A percentile compares a stretch with the other conserved stretches of the same genome.
Conservation (phyloP, 495 filamentous ascomycete genomes). For the Tuber umbilicatum region DNA sequence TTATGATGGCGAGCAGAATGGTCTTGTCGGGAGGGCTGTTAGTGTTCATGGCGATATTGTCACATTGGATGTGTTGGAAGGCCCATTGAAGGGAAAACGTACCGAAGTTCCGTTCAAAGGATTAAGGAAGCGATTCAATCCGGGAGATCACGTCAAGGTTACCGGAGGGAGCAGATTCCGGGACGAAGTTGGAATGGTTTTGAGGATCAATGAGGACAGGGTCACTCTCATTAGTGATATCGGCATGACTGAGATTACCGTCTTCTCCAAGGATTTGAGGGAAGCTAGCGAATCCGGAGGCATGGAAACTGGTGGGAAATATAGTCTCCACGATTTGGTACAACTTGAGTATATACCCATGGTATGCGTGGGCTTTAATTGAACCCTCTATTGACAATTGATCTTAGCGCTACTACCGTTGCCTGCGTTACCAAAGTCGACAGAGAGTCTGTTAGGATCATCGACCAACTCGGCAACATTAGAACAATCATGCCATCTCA, state of each 20-base stretch:
- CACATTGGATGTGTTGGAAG: conserved; percentile 76
- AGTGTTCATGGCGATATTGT: conserved; percentile 91
- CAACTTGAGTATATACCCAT: conserved; percentile 68
- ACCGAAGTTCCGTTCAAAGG: conserved; percentile 91
- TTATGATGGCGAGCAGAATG: conserved; percentile 91
- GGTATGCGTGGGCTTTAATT: neutral
- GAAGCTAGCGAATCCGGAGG: conserved; percentile 85
- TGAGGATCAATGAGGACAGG: conserved; percentile 79
- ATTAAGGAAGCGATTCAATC: conserved; percentile 83
- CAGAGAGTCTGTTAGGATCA: conserved; percentile 76
- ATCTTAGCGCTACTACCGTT: conserved; percentile 65
- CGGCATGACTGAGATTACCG: conserved; percentile 84
- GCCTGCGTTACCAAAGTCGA: conserved; percentile 92
- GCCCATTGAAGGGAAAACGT: conserved; percentile 69
- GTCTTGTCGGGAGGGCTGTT: conserved; percentile 73
- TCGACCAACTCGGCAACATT: conserved; percentile 81
- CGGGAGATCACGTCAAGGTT: conserved; percentile 97
- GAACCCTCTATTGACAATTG: conserved; percentile 42
- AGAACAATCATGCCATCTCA: conserved; percentile 81
- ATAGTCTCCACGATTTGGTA: conserved; percentile 85
- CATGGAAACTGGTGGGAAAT: conserved; percentile 70
- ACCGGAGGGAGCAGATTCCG: conserved; percentile 88
- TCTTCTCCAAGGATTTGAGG: conserved; percentile 94
- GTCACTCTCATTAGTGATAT: conserved; percentile 90
- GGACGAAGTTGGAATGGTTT: conserved; percentile 95